Evolutionary conservation across 78 protist species (phyloP).

Genomic region (slime mould (Dictyostelium discoideum)): dicty_2.7 NC_007088.5:2718001-2718500

Average conservation of each 20-base stretch:
- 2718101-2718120: too few relatives aligned
- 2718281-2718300: not conserved
- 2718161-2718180: not conserved
- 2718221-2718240: slow-evolving; percentile 78
- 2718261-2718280: slow-evolving; percentile 40
- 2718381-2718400: not conserved
- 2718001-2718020: too few relatives aligned
- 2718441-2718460: not conserved
- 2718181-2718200: slow-evolving; percentile 84
- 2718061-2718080: too few relatives aligned
- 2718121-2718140: slow-evolving; percentile 73
- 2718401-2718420: slow-evolving; percentile 12
- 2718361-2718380: slow-evolving; percentile 4
- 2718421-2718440: not conserved
- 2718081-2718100: too few relatives aligned
- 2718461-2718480: not conserved
- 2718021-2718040: too few relatives aligned
- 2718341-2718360: not conserved
- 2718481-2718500: too few relatives aligned
- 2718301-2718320: too few relatives aligned
- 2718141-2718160: not conserved
- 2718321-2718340: not conserved
- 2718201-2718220: slow-evolving; percentile 86
- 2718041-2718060: too few relatives aligned
- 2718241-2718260: not conserved